phyloP scores from a whole-genome alignment of 2,329 filamentous ascomycete genomes.

The Botrytis squamosa region DNA sequence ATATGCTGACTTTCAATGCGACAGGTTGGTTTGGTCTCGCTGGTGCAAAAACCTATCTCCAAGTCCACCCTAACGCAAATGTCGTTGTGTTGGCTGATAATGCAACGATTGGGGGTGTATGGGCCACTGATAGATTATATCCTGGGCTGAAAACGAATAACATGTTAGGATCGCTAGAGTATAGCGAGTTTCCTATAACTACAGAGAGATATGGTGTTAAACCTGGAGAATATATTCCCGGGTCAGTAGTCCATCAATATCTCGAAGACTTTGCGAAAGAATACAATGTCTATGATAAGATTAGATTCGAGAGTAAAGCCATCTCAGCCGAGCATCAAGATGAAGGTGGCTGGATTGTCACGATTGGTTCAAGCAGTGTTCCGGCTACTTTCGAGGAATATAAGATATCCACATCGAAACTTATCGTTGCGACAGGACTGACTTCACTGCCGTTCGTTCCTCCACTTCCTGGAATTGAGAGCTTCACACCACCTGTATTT shows the following conservation, averaged over 20 bases:
- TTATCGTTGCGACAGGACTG: conserved; percentile 56
- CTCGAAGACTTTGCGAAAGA: conserved; percentile 54
- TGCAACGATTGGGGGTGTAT: conserved; percentile 63
- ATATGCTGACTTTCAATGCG: not conserved
- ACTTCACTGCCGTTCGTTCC: conserved; percentile 53
- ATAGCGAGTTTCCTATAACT: conserved; percentile 70
- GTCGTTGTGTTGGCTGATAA: conserved; percentile 59
- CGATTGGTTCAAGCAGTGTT: conserved; percentile 13
- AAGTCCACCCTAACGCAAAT: conserved; percentile 56
- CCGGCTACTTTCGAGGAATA: conserved; percentile 21
- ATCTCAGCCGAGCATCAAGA: conserved; percentile 44
- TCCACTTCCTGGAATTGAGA: conserved; percentile 46
- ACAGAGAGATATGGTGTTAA: conserved; percentile 50
- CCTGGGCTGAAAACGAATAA: conserved; percentile 73
- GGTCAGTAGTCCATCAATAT: conserved; percentile 55
- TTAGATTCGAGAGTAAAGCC: conserved; percentile 53
- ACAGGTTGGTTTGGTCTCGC: conserved; percentile 49
- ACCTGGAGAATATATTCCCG: conserved; percentile 58
- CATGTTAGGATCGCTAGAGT: conserved; percentile 70
- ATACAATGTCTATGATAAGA: conserved; percentile 49
- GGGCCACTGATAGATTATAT: conserved; percentile 66
- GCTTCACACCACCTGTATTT: conserved; percentile 49
- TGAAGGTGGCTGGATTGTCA: conserved; percentile 47
- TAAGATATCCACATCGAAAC: conserved; percentile 44
- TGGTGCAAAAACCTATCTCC: conserved; percentile 59